phyloP scores from a whole-genome alignment of 202 grass and related monocot genomes.

The Miscanthus sacchariflorus region DNA sequence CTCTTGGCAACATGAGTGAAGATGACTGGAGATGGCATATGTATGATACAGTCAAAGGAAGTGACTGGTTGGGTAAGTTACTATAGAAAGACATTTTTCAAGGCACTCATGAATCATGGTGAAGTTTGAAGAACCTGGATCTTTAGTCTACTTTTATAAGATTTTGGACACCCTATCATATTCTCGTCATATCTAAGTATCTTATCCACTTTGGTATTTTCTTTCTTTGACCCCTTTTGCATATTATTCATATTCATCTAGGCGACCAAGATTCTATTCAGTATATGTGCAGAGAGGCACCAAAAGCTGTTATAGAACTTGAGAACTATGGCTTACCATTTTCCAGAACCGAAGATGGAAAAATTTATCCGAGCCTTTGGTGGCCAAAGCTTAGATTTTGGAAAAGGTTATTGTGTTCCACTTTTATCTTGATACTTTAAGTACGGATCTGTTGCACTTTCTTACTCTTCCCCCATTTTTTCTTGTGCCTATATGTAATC shows the following conservation, averaged over 20 bases:
- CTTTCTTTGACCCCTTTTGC: not conserved
- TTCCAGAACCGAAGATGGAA: slow-evolving; percentile 96
- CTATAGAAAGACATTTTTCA: not conserved
- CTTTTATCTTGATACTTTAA: too few relatives aligned
- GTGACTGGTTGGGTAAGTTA: slow-evolving; percentile 92
- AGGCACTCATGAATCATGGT: not conserved
- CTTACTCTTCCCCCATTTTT: not conserved
- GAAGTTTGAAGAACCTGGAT: not conserved
- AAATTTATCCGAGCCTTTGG: slow-evolving; percentile 98
- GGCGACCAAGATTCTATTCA: slow-evolving; percentile 98
- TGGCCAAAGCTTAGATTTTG: slow-evolving; percentile 97
- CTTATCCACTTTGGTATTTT: not conserved
- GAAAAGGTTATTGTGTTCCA: slow-evolving; percentile 69
- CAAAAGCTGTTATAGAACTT: slow-evolving; percentile 96
- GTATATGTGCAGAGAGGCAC: slow-evolving; percentile 99
- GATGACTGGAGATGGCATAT: slow-evolving; percentile 99
- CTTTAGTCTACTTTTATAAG: not conserved
- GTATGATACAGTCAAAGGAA: slow-evolving; percentile 99
- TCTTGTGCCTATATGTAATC: not conserved
- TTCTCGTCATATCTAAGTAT: not conserved
- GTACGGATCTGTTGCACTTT: not conserved
- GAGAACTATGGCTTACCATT: slow-evolving; percentile 99
- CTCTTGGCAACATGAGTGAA: slow-evolving; percentile 96
- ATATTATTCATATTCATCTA: slow-evolving; percentile 45
- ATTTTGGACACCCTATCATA: not conserved